Conservation (phyloP, 2,329 filamentous ascomycete genomes). For the Emergomyces orientalis region DNA sequence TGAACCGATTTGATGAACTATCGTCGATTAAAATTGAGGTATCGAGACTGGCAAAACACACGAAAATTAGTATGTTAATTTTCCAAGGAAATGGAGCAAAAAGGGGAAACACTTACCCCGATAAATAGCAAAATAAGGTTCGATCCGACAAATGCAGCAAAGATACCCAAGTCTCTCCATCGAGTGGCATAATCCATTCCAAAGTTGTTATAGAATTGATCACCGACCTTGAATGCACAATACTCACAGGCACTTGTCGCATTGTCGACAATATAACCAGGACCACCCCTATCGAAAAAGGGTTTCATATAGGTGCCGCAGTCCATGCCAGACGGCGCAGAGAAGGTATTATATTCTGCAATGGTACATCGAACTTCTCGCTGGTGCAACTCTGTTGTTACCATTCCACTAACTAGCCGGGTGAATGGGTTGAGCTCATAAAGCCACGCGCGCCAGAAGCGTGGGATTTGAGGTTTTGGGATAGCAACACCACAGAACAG, state of each 20-base stretch:
- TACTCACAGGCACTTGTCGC: conserved; percentile 42
- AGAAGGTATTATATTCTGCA: conserved; percentile 26
- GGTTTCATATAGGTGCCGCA: conserved; percentile 46
- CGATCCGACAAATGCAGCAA: conserved; percentile 63
- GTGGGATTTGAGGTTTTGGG: conserved; percentile 48
- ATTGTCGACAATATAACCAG: conserved; percentile 43
- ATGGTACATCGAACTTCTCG: conserved; percentile 25
- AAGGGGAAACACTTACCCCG: conserved; percentile 36
- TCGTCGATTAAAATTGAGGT: conserved; percentile 39
- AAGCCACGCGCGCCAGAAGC: conserved; percentile 77
- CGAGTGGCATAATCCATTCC: conserved; percentile 57
- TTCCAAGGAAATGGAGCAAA: conserved; percentile 9
- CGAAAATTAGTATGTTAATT: conserved; percentile 7
- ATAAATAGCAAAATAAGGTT: conserved; percentile 60
- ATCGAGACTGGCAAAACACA: conserved; percentile 29
- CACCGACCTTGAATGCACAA: conserved; percentile 64
- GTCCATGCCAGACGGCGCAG: conserved; percentile 52
- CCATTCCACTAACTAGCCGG: conserved; percentile 42
- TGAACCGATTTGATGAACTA: background rate
- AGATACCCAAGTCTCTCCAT: conserved; percentile 79
- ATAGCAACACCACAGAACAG: conserved; percentile 51
- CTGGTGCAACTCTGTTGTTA: conserved; percentile 28
- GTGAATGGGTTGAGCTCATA: conserved; percentile 59
- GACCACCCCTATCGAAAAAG: conserved; percentile 34
- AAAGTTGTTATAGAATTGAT: conserved; percentile 66